Evolutionary conservation across 768 basidiomycete genomes (phyloP).

Genomic region (Boletus tomentosulus): DNA sequence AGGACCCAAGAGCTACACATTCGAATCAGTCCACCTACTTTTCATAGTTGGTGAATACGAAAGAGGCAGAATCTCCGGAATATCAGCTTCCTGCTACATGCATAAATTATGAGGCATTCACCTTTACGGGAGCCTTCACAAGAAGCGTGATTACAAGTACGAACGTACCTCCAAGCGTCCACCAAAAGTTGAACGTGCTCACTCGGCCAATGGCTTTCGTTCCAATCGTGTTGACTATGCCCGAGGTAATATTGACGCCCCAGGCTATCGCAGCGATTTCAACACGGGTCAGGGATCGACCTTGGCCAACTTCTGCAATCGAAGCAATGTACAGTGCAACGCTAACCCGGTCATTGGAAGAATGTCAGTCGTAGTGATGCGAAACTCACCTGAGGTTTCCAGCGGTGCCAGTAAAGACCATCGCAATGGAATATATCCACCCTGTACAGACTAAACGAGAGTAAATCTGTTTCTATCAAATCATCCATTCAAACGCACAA

Average conservation of each 20-base stretch:
- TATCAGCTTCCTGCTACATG: background rate
- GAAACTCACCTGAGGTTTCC: slow-evolving; percentile 46
- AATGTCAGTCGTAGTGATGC: background rate
- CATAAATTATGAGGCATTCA: slow-evolving; percentile 9
- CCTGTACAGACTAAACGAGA: slow-evolving; percentile 40
- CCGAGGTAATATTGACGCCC: slow-evolving; percentile 53
- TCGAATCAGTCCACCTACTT: slow-evolving; percentile 34
- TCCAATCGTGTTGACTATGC: slow-evolving; percentile 51
- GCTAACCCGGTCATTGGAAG: slow-evolving; percentile 21
- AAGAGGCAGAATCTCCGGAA: slow-evolving; percentile 42
- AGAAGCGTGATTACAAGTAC: slow-evolving; percentile 55
- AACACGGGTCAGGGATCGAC: slow-evolving; percentile 41
- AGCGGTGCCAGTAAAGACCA: slow-evolving; percentile 57
- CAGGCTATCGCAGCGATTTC: slow-evolving; percentile 53
- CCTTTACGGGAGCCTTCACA: slow-evolving; percentile 52
- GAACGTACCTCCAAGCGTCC: slow-evolving; percentile 56
- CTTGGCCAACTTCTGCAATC: slow-evolving; percentile 45
- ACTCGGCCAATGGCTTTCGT: slow-evolving; percentile 54
- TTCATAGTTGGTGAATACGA: slow-evolving; percentile 55
- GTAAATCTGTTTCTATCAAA: background rate
- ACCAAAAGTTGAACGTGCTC: slow-evolving; percentile 56
- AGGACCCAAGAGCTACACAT: background rate
- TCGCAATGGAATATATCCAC: slow-evolving; percentile 57
- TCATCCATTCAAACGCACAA: slow-evolving; percentile 33
- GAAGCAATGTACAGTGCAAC: slow-evolving; percentile 55